Evolutionary conservation across 1,284 basidiomycete genomes (phyloP), one percentile per base, ranked within the genome.

Genomic region (Malassezia vespertilionis): DNA sequence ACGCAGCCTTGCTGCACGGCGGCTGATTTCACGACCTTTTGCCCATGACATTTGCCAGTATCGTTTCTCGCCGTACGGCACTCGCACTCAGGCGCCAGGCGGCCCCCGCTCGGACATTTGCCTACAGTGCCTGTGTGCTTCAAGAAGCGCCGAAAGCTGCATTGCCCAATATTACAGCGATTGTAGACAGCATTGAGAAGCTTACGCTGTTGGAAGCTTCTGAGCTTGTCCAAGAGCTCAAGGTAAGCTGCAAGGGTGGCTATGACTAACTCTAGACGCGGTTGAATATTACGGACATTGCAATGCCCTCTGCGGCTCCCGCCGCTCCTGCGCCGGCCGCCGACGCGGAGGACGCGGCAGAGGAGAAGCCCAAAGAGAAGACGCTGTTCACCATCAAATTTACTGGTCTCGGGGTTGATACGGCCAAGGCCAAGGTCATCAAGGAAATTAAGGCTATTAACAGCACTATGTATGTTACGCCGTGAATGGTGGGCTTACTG

Each of bases 311-410:
- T 7, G 78, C 82, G 4, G 76, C 80, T 1, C 44, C 53, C 3
- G 41, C 58, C 3, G 55, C 61, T 11, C 75, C 80, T 4, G 69
- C 75, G 18, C 77, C 78, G 2, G 70, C 72, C 14, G 44, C 54
- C 1, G 69, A 55, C 9, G 76, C 75, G 10, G 75, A 78, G 4
- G 53, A 57, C 28, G 60, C 58, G 6, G 67, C 63, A 47, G 60
- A 87, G 79, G 89, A 90, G 72, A 93, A 93, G 73, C 90, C 90
- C 40, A 96, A 95, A 76, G 93, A 97, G 75, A 97, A 97, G 81
- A 93, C 90, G 7, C 79, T 91, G 33, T 97, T 99, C 76, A 91
- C 83, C 61, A 82, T 96, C 68, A 91, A 83, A 36, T 53, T 70
- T 23, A 54, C 50, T 20, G 65, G 63, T 12, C 46, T 70, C 12